Evolutionary conservation across 1,139 yeast species (phyloP).

Genomic region (Hemisphaericaspora subhashii): DNA sequence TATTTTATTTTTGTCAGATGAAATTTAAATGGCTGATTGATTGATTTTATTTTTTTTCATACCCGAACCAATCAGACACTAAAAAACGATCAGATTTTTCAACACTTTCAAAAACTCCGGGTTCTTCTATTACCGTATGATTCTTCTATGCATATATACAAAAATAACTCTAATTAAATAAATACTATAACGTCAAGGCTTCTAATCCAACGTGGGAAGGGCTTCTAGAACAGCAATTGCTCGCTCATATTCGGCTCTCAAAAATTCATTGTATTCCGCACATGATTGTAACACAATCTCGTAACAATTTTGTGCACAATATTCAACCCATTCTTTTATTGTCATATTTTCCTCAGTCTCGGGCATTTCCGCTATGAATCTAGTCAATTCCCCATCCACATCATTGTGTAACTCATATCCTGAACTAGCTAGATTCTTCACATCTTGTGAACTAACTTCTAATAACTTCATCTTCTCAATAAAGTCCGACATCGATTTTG

Average conservation of each 20-base stretch:
- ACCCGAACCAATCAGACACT: too few relatives aligned
- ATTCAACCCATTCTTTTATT: slow-evolving; percentile 65
- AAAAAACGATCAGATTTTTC: too few relatives aligned
- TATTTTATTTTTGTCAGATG: background rate
- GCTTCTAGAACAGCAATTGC: slow-evolving; percentile 27
- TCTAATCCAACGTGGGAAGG: slow-evolving; percentile 2
- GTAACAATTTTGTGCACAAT: slow-evolving; percentile 46
- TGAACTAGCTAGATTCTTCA: slow-evolving; percentile 24
- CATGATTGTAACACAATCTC: slow-evolving; percentile 45
- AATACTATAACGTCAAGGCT: background rate
- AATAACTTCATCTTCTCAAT: slow-evolving; percentile 34
- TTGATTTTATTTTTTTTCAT: too few relatives aligned
- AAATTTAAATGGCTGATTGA: too few relatives aligned
- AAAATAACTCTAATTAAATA: too few relatives aligned
- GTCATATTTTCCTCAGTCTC: slow-evolving; percentile 68
- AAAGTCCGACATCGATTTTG: slow-evolving; percentile 8
- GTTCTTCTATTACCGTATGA: too few relatives aligned
- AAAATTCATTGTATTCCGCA: slow-evolving; percentile 43
- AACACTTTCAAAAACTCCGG: background rate
- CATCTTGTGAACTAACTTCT: slow-evolving; percentile 38
- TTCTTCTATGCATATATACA: too few relatives aligned
- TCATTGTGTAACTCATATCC: slow-evolving; percentile 50
- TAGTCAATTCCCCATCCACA: slow-evolving; percentile 60
- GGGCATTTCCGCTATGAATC: slow-evolving; percentile 69
- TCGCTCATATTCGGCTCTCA: slow-evolving; percentile 40